Evolutionary conservation across 768 basidiomycete species (phyloP).

Genomic region (Lactarius psammicola): DNA sequence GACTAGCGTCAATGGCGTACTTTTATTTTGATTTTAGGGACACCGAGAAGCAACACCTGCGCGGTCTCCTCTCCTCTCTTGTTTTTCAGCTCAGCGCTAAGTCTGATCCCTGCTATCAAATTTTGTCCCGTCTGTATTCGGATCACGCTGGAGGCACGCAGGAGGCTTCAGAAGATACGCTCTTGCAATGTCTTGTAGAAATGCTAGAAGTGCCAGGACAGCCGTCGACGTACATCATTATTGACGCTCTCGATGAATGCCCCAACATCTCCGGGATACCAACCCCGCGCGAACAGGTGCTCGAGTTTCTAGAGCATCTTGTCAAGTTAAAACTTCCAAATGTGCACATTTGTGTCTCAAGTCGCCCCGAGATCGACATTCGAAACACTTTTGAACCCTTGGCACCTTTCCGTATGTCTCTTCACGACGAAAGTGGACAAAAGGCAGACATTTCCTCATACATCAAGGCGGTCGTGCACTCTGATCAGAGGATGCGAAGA

Average conservation of each 20-base stretch:
- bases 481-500: not conserved
- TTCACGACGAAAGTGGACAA: conserved; percentile 8
- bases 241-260: conserved; percentile 18
- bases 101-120: not conserved
- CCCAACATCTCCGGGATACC: not conserved
- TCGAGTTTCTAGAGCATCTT: not conserved
- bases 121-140: not conserved
- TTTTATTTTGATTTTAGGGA: conserved; percentile 17
- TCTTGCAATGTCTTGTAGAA: conserved; percentile 1
- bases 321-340: not conserved
- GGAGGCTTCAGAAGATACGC: not conserved
- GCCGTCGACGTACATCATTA: not conserved
- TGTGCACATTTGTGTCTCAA: conserved; percentile 8
- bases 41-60: not conserved
- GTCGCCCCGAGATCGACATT: conserved; percentile 12
- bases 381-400: not conserved
- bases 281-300: not conserved
- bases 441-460: not conserved
- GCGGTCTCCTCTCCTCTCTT: conserved; percentile 4
- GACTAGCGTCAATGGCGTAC: conserved; percentile 3
- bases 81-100: not conserved
- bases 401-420: not conserved
- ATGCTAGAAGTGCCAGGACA: conserved; percentile 1
- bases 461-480: not conserved
- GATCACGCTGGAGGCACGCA: not conserved